Percentiles rank a stretch among this genome's conserved stretches.
phyloP scores from a whole-genome alignment of 192 early-diverging fungal species.

The Mycoemilia scoparia region DNA sequence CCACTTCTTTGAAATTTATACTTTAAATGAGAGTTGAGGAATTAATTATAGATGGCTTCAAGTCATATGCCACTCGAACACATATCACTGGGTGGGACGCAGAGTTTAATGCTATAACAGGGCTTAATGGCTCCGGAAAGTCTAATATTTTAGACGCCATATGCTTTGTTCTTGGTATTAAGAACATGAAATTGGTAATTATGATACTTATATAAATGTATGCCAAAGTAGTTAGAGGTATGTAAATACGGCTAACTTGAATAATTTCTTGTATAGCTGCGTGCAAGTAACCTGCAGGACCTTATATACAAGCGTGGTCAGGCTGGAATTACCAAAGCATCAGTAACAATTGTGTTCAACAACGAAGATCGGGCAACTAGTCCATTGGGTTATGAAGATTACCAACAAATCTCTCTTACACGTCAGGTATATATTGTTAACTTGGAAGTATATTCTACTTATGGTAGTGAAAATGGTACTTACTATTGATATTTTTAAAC shows the following conservation, averaged over 20 bases:
- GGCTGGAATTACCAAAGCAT: constrained; percentile 93
- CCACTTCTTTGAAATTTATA: too few species aligned
- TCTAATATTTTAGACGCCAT: constrained; percentile 98
- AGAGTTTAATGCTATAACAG: constrained; percentile 95
- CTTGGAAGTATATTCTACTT: background rate
- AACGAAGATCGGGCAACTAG: constrained; percentile 69
- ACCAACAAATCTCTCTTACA: constrained; percentile 78
- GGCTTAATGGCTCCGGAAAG: constrained; percentile 94
- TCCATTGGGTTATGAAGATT: constrained; percentile 75
- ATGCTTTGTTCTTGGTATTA: constrained; percentile 96
- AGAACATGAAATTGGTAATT: constrained; percentile 71
- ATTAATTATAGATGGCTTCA: constrained; percentile 96
- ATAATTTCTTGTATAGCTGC: constrained; percentile 36
- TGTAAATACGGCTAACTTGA: too few species aligned
- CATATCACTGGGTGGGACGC: constrained; percentile 97
- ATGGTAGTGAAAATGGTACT: background rate
- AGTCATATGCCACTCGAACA: constrained; percentile 89
- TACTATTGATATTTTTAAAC: background rate
- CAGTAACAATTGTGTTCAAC: constrained; percentile 91
- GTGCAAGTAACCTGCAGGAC: constrained; percentile 85
- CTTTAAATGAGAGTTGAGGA: constrained; percentile 85
- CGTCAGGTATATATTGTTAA: constrained; percentile 61
- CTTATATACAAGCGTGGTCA: constrained; percentile 98
- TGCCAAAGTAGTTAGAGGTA: too few species aligned
- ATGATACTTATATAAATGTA: constrained; percentile 38